Base-by-base conservation (phyloP, 768 basidiomycete genomes). In the Crucibulum laeve region DNA sequence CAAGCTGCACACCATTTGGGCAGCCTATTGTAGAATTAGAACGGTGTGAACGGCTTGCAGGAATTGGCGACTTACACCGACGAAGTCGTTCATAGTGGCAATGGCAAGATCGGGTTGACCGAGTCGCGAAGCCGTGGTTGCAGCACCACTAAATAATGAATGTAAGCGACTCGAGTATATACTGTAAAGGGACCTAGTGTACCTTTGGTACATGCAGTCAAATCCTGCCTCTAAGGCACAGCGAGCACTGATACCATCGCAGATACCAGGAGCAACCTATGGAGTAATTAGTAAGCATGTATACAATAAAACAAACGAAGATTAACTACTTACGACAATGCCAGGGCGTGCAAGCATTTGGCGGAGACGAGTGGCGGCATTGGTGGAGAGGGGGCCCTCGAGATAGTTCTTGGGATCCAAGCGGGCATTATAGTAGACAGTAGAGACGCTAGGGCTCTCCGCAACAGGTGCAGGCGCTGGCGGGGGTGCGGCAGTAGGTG, bases 181-280 rank as follows among this genome's bases (percentile, higher is more conserved):
- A 36, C 21, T 19, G 30, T 24, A 3, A 13, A 25, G 15, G 4
- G 30, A 21, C 24, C 13, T 50, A 53, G 18, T 26, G n/a, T n/a
- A 81, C 80, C 80, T 87, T 63, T 88, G 86, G 58, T 89, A 90
- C 45, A 88, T 48, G 52, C 86, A 88, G 19, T 74, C 70, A 52
- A 88, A 90, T n/a, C 87, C 87, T 25, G 84, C 84, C 63, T 90
- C 86, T 5, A 89, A 62, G 5, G 87, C 87, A 51, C 85, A 84
- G 19, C 87, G 74, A 8, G 86, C 84, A 53, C 83, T 86, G 54
- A 90, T 88, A 39, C 84, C 84, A 45, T 87, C 84, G 43, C 84
- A 86, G 33, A 87, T 80, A 35, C 85, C 85, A n/a, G 84, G 85
- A 2, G 84, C 85, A 52, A 85, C 62, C 84, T 86, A n/a, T n/a